phyloP scores from a whole-genome alignment of 257 asterid genomes.

The Fraxinus quadrangulata region DNA sequence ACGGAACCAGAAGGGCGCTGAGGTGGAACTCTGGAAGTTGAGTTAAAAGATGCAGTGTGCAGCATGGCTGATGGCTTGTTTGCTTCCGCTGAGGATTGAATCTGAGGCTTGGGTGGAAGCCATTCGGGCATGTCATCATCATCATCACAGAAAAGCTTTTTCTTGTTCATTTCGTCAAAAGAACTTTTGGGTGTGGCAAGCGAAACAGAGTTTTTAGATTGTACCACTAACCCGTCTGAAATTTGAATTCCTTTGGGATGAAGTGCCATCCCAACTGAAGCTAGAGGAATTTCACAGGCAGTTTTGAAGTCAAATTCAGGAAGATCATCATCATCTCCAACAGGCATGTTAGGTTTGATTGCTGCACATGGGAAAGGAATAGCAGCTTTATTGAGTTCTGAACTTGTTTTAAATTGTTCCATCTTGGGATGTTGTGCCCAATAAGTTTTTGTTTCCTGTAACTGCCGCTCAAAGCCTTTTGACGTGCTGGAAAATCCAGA shows the following conservation, averaged over 20 bases:
- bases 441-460: not conserved
- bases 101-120: slow-evolving; percentile 27
- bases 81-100: not conserved
- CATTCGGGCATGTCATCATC: slow-evolving; percentile 38
- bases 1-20: slow-evolving; percentile 6
- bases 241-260: slow-evolving; percentile 13
- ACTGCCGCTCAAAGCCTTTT: not conserved
- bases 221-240: not conserved
- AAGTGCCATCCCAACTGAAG: not conserved
- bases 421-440: not conserved
- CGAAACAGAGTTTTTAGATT: not conserved
- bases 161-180: slow-evolving; percentile 14
- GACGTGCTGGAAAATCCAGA: not conserved
- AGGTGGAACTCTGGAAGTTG: slow-evolving; percentile 12
- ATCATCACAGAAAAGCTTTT: slow-evolving; percentile 29
- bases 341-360: slow-evolving; percentile 11
- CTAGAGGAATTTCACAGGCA: slow-evolving; percentile 22
- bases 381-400: slow-evolving; percentile 12
- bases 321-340: slow-evolving; percentile 36
- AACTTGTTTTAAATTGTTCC: slow-evolving; percentile 5
- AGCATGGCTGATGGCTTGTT: slow-evolving; percentile 11
- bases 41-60: not conserved
- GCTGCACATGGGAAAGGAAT: slow-evolving; percentile 5
- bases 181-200: slow-evolving; percentile 3
- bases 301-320: slow-evolving; percentile 37